A percentile compares a stretch with the other conserved stretches of the same genome.
phyloP scores from a whole-genome alignment of 352 stramenopile genomes.

The Globisporangium abappressorium region DNA sequence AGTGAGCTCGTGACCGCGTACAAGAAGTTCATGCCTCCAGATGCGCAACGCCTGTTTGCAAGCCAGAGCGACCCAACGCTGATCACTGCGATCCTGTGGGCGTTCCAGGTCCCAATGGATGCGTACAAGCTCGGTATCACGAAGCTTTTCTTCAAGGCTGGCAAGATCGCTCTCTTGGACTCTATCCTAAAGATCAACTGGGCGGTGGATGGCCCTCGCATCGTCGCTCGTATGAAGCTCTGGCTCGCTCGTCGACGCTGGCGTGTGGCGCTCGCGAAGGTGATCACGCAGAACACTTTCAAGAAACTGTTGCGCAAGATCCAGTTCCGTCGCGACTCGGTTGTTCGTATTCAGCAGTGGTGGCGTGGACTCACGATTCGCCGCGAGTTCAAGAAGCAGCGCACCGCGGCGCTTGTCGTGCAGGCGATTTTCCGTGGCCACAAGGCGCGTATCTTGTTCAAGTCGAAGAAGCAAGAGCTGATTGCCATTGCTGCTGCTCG shows the following conservation, averaged over 20 bases:
- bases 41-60: slow-evolving; percentile 67
- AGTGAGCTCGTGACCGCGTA: slow-evolving; percentile 62
- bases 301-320: slow-evolving; percentile 52
- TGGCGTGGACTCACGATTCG: slow-evolving; percentile 73
- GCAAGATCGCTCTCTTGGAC: slow-evolving; percentile 75
- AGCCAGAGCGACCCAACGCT: slow-evolving; percentile 72
- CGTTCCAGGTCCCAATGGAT: slow-evolving; percentile 76
- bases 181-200: slow-evolving; percentile 78
- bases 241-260: slow-evolving; percentile 71
- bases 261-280: slow-evolving; percentile 66
- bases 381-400: slow-evolving; percentile 82
- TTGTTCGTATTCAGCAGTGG: slow-evolving; percentile 80
- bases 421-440: slow-evolving; percentile 82
- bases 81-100: slow-evolving; percentile 81
- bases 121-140: slow-evolving; percentile 84
- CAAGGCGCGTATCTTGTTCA: slow-evolving; percentile 67
- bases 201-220: slow-evolving; percentile 49
- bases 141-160: slow-evolving; percentile 69
- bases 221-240: slow-evolving; percentile 64
- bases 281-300: slow-evolving; percentile 58
- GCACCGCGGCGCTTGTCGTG: slow-evolving; percentile 62
- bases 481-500: slow-evolving; percentile 70
- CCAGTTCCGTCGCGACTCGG: slow-evolving; percentile 55
- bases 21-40: slow-evolving; percentile 66
- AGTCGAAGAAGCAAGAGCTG: slow-evolving; percentile 86